These are phyloP conservation scores for Argentina anserina DNA, from an alignment of 306 rosid species.

Conservation along the genomic window DNA sequence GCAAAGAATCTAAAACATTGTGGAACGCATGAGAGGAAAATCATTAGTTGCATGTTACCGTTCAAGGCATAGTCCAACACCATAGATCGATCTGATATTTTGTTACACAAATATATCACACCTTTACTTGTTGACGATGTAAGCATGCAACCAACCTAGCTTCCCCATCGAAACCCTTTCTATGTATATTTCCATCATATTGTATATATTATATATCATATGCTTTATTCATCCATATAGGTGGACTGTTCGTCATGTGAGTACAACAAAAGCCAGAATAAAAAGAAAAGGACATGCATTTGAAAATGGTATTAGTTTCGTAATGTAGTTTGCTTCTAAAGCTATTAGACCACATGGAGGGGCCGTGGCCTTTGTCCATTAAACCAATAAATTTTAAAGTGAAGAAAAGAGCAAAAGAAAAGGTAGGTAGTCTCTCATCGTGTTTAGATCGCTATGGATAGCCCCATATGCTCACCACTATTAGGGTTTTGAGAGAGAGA, in stretches of 20 bases:
- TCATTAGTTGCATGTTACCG: conserved; percentile 47
- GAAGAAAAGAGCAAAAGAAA: conserved; percentile 22
- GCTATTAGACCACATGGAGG: conserved; percentile 74
- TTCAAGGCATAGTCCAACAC: conserved; percentile 39
- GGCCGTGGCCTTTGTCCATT: conserved; percentile 63
- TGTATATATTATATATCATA: not conserved
- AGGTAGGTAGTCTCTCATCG: conserved; percentile 5
- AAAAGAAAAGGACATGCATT: conserved; percentile 49
- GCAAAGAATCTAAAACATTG: conserved; percentile 20
- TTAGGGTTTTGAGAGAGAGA: not conserved
- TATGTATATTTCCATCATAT: not conserved
- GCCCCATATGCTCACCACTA: not conserved
- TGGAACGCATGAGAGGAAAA: conserved; percentile 33
- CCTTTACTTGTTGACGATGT: conserved; percentile 12
- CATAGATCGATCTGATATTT: conserved; percentile 19
- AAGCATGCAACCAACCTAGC: conserved; percentile 12
- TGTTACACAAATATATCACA: not conserved
- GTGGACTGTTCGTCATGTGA: conserved; percentile 57
- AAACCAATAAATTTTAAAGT: conserved; percentile 43
- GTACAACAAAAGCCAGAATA: conserved; percentile 41
- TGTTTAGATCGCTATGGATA: not conserved
- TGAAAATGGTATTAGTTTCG: conserved; percentile 10
- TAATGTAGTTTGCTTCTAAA: conserved; percentile 23
- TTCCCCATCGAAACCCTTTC: conserved; percentile 4
- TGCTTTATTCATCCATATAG: conserved; percentile 19